phyloP scores from a whole-genome alignment of 495 filamentous ascomycete genomes.

The Zalerion maritima region DNA sequence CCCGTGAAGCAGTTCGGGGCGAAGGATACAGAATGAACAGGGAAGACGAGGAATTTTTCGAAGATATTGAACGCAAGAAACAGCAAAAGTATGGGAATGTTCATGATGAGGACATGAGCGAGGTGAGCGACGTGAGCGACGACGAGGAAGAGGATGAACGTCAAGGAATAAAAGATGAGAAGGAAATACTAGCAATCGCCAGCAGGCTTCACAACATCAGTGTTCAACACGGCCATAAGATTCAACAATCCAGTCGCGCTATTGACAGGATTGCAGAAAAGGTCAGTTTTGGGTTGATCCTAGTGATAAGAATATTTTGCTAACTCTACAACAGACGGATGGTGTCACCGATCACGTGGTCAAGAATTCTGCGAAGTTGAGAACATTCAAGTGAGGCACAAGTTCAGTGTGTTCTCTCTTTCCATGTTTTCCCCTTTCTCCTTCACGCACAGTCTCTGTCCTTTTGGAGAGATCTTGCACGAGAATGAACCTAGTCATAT shows the following conservation, averaged over 20 bases:
- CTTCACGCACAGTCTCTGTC: too few species aligned
- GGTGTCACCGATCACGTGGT: slow-evolving; percentile 13
- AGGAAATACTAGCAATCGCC: too few species aligned
- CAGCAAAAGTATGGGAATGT: background rate
- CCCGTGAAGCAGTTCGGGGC: slow-evolving; percentile 49
- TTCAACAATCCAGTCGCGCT: slow-evolving; percentile 46
- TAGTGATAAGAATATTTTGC: slow-evolving; percentile 2
- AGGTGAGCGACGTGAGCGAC: too few species aligned
- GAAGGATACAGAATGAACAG: slow-evolving; percentile 44
- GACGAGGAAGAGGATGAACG: slow-evolving; percentile 58
- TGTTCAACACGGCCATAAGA: slow-evolving; percentile 63
- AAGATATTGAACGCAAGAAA: slow-evolving; percentile 19
- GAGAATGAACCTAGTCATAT: too few species aligned
- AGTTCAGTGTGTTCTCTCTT: slow-evolving; percentile 5
- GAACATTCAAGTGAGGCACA: slow-evolving; percentile 6
- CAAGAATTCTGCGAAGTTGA: slow-evolving; percentile 1
- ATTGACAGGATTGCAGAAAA: slow-evolving; percentile 60
- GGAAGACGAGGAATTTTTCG: slow-evolving; percentile 45
- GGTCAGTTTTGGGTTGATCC: slow-evolving; percentile 26
- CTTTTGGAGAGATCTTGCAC: too few species aligned
- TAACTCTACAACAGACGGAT: slow-evolving; percentile 18
- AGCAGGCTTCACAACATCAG: too few species aligned
- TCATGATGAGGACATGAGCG: too few species aligned
- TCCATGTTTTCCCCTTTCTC: too few species aligned
- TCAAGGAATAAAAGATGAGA: background rate